A percentile compares a stretch with the other conserved stretches of the same genome.
Conservation (phyloP, 805 yeast species). For the Candida saitoana region DNA sequence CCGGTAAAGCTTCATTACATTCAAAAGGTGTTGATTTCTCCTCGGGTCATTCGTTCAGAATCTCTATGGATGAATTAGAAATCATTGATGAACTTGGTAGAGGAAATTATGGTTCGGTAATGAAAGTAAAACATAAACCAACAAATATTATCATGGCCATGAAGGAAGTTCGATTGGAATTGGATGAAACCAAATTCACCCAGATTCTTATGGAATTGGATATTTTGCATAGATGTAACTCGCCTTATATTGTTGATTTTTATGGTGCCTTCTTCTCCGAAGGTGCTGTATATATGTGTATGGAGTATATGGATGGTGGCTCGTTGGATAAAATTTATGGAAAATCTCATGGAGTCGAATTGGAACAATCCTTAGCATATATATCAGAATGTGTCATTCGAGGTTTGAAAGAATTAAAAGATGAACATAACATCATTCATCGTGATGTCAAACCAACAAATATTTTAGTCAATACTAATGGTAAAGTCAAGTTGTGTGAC, state of each 20-base stretch:
- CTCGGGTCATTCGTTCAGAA: constrained; percentile 81
- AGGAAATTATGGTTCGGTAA: constrained; percentile 95
- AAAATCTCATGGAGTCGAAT: constrained; percentile 52
- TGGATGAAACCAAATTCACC: constrained; percentile 89
- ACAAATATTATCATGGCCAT: constrained; percentile 92
- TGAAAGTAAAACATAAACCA: constrained; percentile 89
- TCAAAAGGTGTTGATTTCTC: constrained; percentile 89
- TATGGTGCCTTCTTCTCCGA: constrained; percentile 97
- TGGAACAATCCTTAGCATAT: constrained; percentile 75
- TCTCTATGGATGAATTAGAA: constrained; percentile 78
- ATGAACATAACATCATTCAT: constrained; percentile 87
- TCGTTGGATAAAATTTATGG: constrained; percentile 84
- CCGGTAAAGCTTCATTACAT: constrained; percentile 89
- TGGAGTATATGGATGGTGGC: constrained; percentile 97
- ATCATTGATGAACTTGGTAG: constrained; percentile 86
- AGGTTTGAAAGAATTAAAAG: constrained; percentile 83
- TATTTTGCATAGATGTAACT: constrained; percentile 83
- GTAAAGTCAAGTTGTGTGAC: constrained; percentile 90
- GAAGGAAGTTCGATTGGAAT: constrained; percentile 91
- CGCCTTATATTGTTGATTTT: constrained; percentile 90
- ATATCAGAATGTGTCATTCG: constrained; percentile 74
- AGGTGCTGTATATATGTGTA: constrained; percentile 97
- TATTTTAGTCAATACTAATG: constrained; percentile 73
- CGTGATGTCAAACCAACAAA: constrained; percentile 97
- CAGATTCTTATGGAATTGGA: constrained; percentile 96